phyloP scores from a whole-genome alignment of 2,329 filamentous ascomycete species.

The Xylariales sp. region DNA sequence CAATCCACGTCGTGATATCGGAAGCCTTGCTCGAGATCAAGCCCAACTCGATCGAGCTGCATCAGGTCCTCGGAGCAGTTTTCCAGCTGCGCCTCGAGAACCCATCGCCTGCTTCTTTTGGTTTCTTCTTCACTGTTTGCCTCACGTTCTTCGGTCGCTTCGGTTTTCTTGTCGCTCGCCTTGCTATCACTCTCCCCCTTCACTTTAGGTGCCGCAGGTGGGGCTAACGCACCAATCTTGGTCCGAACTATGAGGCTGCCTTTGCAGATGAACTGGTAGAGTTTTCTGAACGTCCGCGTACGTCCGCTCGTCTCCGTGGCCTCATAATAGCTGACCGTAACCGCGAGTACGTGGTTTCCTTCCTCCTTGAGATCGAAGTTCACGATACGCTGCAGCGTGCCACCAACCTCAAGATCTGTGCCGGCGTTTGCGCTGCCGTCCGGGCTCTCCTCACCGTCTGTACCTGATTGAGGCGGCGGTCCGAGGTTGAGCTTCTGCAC shows the following conservation, averaged over 20 bases:
- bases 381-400: conserved; percentile 76
- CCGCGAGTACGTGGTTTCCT: conserved; percentile 86
- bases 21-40: conserved; percentile 50
- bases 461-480: conserved; percentile 11
- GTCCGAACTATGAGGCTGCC: conserved; percentile 85
- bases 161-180: conserved; percentile 13
- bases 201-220: conserved; percentile 29
- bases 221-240: conserved; percentile 72
- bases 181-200: conserved; percentile 15
- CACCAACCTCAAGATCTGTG: conserved; percentile 53
- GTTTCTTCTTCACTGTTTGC: neutral
- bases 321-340: conserved; percentile 93
- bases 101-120: conserved; percentile 47
- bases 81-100: conserved; percentile 90
- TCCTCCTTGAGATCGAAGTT: conserved; percentile 89
- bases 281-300: conserved; percentile 82
- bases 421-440: conserved; percentile 18
- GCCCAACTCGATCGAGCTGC: conserved; percentile 63
- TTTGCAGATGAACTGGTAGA: conserved; percentile 96
- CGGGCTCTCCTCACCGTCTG: conserved; percentile 7
- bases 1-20: conserved; percentile 54
- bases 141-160: conserved; percentile 9
- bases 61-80: conserved; percentile 85
- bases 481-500: conserved; percentile 66
- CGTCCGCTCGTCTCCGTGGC: conserved; percentile 66